These are phyloP conservation scores for Chytridium lagenaria DNA, from an alignment of 371 early-diverging fungal genomes.

Conservation along the genomic window DNA sequence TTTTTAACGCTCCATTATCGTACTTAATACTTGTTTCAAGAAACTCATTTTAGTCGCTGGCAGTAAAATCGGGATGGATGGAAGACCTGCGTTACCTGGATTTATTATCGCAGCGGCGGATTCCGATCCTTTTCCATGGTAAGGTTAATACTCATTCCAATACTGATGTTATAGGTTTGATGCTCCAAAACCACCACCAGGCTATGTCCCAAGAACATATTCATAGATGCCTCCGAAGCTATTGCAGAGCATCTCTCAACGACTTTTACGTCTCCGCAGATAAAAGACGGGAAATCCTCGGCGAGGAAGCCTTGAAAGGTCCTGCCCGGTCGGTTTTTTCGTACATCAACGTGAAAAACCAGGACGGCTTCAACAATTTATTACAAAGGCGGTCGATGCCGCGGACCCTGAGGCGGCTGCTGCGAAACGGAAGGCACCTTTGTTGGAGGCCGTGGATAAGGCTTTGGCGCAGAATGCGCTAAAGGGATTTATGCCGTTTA, in stretches of 20 bases:
- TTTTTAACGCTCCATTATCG: no score
- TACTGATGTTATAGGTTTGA: no score
- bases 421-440: constrained; percentile 32
- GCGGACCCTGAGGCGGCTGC: constrained; percentile 29
- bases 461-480: constrained; percentile 74
- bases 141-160: no score
- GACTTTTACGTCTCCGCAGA: constrained; percentile 52
- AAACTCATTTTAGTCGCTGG: no score
- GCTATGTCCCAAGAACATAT: no score
- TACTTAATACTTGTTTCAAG: no score
- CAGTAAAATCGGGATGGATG: no score
- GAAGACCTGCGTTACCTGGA: no score
- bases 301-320: constrained; percentile 71
- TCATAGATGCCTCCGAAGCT: no score
- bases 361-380: constrained; percentile 65
- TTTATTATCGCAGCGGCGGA: no score
- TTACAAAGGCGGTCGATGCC: constrained; percentile 43
- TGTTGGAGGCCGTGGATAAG: constrained; percentile 56
- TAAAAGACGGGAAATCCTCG: constrained; percentile 68
- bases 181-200: no score
- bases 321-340: constrained; percentile 79
- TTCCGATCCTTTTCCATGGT: no score
- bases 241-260: constrained; percentile 38
- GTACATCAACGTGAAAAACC: constrained; percentile 70
- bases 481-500: constrained; percentile 87